A percentile compares a stretch with the other conserved stretches of the same genome.
These are phyloP conservation scores for Podospora sp. DNA, from an alignment of 495 filamentous ascomycete species.

Conservation along the genomic window DNA sequence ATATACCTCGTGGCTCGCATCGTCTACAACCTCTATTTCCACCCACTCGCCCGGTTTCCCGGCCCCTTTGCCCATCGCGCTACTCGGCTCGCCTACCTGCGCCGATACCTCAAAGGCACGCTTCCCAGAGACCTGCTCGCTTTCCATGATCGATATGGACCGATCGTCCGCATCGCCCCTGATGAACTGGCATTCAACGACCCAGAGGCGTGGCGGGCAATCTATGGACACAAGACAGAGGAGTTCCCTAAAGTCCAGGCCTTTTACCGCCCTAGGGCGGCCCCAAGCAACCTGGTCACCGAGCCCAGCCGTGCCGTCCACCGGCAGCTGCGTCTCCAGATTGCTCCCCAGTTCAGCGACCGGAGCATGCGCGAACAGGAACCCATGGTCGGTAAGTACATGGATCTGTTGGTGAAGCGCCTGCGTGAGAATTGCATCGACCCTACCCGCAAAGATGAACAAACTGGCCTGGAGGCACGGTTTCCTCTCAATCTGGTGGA, in stretches of 20 bases:
- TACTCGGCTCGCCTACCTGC: constrained; percentile 38
- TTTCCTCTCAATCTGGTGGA: constrained; percentile 46
- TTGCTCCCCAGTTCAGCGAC: constrained; percentile 58
- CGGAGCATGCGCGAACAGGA: constrained; percentile 51
- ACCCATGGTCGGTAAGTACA: constrained; percentile 46
- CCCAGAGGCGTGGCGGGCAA: constrained; percentile 57
- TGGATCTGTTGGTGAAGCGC: constrained; percentile 49
- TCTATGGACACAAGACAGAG: constrained; percentile 48
- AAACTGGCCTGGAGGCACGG: constrained; percentile 25
- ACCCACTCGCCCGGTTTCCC: constrained; percentile 52
- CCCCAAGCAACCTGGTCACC: constrained; percentile 37
- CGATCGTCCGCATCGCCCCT: constrained; percentile 56
- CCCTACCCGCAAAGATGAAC: neutral
- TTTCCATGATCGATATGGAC: constrained; percentile 55
- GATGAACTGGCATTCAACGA: constrained; percentile 53
- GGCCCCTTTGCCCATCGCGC: constrained; percentile 50
- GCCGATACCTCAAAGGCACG: constrained; percentile 36
- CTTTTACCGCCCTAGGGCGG: constrained; percentile 34
- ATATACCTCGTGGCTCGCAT: constrained; percentile 20
- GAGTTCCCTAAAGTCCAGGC: constrained; percentile 38
- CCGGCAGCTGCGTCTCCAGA: constrained; percentile 42
- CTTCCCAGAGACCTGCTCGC: constrained; percentile 44
- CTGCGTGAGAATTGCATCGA: constrained; percentile 39
- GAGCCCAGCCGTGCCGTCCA: constrained; percentile 42
- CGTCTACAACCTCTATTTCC: constrained; percentile 53